Base-by-base conservation (phyloP, 768 basidiomycete genomes). In the Boletus rubroflammeus region DNA sequence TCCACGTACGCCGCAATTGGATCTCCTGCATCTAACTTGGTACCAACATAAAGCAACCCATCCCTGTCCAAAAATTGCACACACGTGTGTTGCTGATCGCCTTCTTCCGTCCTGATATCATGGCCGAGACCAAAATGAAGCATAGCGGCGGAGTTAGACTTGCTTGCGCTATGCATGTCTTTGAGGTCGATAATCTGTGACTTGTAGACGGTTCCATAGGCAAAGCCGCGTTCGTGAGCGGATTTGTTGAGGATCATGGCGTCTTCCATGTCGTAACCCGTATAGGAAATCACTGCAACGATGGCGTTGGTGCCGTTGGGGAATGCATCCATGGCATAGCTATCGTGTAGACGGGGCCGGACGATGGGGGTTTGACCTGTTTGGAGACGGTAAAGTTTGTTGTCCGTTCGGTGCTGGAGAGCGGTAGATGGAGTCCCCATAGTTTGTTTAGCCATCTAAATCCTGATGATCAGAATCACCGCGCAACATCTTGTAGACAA, bases 231-330 rank as follows among this genome's bases (percentile, higher is more conserved):
- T 73, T 99, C 97, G 67, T 99, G 94, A 3, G 93, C 88, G 1
- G 95, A 98, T 74, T 99, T 99, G 73, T 99, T 99, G 48, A 99
- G 76, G 62, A 99, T 99, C 97, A 99, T 99, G 61, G 97, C 97
- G 64, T 99, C 97, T 75, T 99, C 97, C 97, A 99, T 99, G 71
- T 99, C 97, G 72, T 99, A 99, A 4, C 97, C 97, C 4, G 97
- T 99, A 68, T 99, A 99, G 1, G 97, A 99, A 63, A 99, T 98
- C 66, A 99, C 97, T n/a, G 97, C 97, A 46, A 99, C 97, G 55
- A 99, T 78, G 19, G 97, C 97, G 70, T 99, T 99, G 42, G 90
- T 98, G 15, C 97, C 97, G 63, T 95, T 98, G 2, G 97, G 97
- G 81, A 94, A 99, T 31, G 90, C 84, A 72, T 99, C 97, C 90